Conservation (phyloP, 2,329 filamentous ascomycete genomes). For the Bretziella fagacearum region DNA sequence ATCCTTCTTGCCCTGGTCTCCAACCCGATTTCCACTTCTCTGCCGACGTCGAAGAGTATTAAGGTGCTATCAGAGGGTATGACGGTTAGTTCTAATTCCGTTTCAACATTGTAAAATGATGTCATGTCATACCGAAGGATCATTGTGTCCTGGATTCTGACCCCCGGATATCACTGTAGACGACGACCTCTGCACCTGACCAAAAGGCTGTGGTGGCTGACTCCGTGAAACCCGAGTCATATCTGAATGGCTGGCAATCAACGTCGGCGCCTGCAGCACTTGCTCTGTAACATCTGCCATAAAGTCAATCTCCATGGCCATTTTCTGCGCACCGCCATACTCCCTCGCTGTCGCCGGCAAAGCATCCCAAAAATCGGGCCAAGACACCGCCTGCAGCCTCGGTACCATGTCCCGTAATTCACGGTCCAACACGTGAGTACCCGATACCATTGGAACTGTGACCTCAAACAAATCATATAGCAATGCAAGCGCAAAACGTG, state of each 20-base stretch:
- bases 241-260: not conserved
- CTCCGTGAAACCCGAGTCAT: not conserved
- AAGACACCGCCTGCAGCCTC: not conserved
- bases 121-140: not conserved
- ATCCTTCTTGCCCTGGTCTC: not conserved
- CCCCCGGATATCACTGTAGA: too few relatives aligned
- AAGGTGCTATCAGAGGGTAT: not conserved
- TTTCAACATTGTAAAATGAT: too few relatives aligned
- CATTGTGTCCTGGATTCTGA: not conserved
- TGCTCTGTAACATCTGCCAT: too few relatives aligned
- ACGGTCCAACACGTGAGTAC: not conserved
- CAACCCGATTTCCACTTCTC: not conserved
- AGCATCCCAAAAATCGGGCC: not conserved
- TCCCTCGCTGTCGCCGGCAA: too few relatives aligned
- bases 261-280: not conserved
- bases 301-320: too few relatives aligned
- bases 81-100: not conserved
- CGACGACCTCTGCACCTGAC: not conserved
- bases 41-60: not conserved
- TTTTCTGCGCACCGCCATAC: too few relatives aligned
- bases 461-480: not conserved
- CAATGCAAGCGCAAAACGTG: constrained; percentile 5
- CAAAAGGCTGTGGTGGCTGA: not conserved
- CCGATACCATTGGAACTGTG: not conserved
- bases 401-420: not conserved